These are phyloP conservation scores for Colletotrichum endophyticum DNA, from an alignment of 2,329 filamentous ascomycete species.

Conservation along the genomic window DNA sequence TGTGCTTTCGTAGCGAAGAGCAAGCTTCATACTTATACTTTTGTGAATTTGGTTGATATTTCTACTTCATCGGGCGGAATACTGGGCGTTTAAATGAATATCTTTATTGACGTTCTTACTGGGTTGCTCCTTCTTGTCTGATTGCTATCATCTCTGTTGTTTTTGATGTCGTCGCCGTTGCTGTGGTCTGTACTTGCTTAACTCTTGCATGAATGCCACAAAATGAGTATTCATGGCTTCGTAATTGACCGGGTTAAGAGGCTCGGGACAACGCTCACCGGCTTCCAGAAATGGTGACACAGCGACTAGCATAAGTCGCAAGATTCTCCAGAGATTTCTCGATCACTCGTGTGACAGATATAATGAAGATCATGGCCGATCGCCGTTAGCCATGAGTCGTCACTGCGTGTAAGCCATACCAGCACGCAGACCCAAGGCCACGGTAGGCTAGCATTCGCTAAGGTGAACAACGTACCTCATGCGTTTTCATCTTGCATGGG, in stretches of 20 bases:
- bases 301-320: background rate
- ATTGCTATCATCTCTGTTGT: background rate
- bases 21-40: background rate
- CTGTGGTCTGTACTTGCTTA: background rate
- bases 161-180: background rate
- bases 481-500: background rate
- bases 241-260: background rate
- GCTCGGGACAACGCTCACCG: background rate
- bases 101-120: background rate
- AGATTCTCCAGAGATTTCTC: background rate
- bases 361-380: background rate
- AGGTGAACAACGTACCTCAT: background rate
- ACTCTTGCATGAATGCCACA: background rate
- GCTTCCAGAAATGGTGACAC: background rate
- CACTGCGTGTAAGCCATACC: background rate
- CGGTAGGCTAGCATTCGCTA: background rate
- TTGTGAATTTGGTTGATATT: background rate
- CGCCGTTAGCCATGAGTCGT: background rate
- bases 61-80: background rate
- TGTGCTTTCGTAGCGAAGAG: background rate
- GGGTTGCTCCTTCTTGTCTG: background rate
- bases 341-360: background rate
- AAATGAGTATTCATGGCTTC: background rate
- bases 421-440: background rate
- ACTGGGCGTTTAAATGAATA: background rate